Conservation (phyloP, 768 basidiomycete genomes). For the Suillus ampliporus region DNA sequence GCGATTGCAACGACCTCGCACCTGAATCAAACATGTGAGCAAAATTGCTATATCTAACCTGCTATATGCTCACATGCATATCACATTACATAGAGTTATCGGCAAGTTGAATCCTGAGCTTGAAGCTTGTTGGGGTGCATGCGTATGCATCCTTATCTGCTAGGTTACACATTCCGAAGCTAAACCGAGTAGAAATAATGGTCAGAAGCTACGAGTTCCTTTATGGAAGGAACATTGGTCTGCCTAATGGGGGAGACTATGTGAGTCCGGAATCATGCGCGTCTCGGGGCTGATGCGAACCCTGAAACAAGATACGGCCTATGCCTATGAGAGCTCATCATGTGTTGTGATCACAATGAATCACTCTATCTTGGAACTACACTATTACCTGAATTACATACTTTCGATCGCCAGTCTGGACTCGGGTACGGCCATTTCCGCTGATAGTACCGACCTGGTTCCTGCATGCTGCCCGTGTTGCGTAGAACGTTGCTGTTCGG, state of each 20-base stretch:
- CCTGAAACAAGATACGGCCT: not conserved
- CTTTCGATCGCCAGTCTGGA: too few relatives aligned
- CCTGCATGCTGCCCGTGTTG: too few relatives aligned
- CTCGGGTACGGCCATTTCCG: not conserved
- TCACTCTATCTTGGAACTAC: not conserved
- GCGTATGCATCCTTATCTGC: not conserved
- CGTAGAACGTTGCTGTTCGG: not conserved
- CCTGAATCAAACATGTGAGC: slow-evolving; percentile 1
- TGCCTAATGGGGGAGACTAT: too few relatives aligned
- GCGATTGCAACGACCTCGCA: not conserved
- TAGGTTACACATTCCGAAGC: slow-evolving; percentile 8
- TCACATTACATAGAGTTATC: slow-evolving; percentile 1
- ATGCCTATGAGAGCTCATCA: too few relatives aligned
- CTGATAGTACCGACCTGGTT: not conserved
- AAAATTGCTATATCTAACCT: not conserved
- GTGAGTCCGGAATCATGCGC: not conserved
- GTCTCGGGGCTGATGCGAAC: not conserved
- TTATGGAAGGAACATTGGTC: too few relatives aligned
- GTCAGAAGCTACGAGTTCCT: not conserved
- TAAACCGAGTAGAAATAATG: not conserved
- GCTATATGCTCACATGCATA: not conserved
- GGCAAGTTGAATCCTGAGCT: not conserved
- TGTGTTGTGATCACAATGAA: not conserved
- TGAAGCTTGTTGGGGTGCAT: not conserved
- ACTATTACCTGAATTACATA: too few relatives aligned